A percentile compares a stretch with the other conserved stretches of the same genome.
phyloP scores from a whole-genome alignment of 441 rosid species.

The Brassica balearica region DNA sequence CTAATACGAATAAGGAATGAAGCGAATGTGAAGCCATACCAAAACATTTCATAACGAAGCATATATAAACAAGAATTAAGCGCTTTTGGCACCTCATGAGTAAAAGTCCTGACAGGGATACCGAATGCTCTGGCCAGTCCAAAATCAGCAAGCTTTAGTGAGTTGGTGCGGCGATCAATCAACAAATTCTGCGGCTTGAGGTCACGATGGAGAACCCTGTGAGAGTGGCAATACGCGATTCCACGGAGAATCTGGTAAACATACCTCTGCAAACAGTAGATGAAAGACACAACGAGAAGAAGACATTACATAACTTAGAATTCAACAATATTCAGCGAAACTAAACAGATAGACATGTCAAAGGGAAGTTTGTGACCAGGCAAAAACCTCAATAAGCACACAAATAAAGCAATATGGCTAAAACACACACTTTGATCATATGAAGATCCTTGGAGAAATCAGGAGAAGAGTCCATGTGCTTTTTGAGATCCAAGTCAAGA shows the following conservation, averaged over 20 bases:
- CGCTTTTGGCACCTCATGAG: constrained; percentile 77
- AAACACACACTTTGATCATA: constrained; percentile 72
- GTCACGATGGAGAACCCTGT: constrained; percentile 97
- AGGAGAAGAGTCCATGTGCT: constrained; percentile 95
- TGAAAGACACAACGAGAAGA: background rate
- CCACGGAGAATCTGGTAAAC: constrained; percentile 97
- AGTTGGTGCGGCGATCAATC: constrained; percentile 86
- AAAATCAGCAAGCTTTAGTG: constrained; percentile 98
- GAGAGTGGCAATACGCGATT: constrained; percentile 98
- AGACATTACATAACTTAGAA: constrained; percentile 1
- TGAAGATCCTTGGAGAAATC: constrained; percentile 90
- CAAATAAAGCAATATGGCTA: background rate
- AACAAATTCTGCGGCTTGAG: constrained; percentile 94
- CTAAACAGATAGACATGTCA: constrained; percentile 13
- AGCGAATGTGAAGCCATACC: constrained; percentile 19
- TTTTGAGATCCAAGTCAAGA: constrained; percentile 96
- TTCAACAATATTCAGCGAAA: background rate
- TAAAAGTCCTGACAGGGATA: constrained; percentile 94
- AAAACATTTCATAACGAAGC: constrained; percentile 23
- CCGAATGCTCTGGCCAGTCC: constrained; percentile 98
- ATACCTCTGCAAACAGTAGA: constrained; percentile 66
- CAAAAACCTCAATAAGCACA: constrained; percentile 4
- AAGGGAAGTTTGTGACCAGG: too few relatives aligned
- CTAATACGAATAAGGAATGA: background rate
- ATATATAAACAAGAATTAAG: constrained; percentile 10